Conservation (phyloP, 495 filamentous ascomycete species). For the Tetracladium setigerum region DNA sequence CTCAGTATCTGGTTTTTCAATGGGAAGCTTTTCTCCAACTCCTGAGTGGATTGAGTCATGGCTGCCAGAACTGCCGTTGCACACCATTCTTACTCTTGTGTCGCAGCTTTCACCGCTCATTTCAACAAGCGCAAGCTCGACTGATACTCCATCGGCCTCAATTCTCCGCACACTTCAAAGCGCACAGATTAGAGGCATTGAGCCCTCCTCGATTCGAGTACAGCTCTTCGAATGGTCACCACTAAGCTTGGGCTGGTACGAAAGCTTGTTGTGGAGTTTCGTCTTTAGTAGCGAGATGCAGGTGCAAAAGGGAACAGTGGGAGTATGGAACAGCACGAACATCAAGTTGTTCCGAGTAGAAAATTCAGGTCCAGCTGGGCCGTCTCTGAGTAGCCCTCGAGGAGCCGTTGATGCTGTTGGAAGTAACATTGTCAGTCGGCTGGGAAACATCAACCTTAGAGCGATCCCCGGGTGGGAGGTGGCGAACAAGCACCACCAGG, state of each 20-base stretch:
- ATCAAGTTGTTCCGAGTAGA: conserved; percentile 89
- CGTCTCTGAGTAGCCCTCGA: conserved; percentile 72
- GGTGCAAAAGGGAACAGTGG: conserved; percentile 79
- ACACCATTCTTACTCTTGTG: conserved; percentile 80
- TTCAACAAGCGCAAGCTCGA: conserved; percentile 26
- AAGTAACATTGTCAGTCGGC: conserved; percentile 79
- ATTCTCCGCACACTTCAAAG: conserved; percentile 28
- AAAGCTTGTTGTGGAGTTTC: conserved; percentile 91
- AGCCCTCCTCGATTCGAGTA: conserved; percentile 65
- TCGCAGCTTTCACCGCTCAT: conserved; percentile 46
- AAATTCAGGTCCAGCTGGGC: conserved; percentile 70
- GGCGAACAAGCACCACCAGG: background rate
- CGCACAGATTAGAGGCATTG: conserved; percentile 46
- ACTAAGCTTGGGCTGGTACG: conserved; percentile 91
- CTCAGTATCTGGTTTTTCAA: conserved; percentile 41
- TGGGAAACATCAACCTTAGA: conserved; percentile 61
- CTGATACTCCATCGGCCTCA: conserved; percentile 35
- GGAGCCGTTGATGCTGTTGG: conserved; percentile 96
- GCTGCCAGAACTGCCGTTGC: conserved; percentile 86
- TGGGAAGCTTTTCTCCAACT: conserved; percentile 68
- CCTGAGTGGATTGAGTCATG: conserved; percentile 83
- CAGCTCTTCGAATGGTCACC: conserved; percentile 96
- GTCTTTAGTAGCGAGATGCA: conserved; percentile 88
- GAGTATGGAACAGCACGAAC: conserved; percentile 87
- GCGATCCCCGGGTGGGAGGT: conserved; percentile 5